Percentiles rank a stretch among this genome's conserved stretches.
phyloP scores from a whole-genome alignment of 495 filamentous ascomycete species.

The Xylaria flabelliformis region DNA sequence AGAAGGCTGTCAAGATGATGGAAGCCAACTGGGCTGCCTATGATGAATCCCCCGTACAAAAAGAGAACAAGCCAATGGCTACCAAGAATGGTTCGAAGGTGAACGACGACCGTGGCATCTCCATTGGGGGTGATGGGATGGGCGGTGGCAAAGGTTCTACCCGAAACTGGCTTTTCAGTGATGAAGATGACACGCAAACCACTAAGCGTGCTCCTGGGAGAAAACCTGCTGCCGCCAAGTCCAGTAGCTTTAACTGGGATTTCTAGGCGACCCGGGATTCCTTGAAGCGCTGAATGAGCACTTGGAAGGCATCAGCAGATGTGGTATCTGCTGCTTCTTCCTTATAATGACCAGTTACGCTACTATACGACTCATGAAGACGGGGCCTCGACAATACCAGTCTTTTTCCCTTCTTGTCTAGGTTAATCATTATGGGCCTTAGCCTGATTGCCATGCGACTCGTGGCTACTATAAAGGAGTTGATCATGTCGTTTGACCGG shows the following conservation, averaged over 20 bases:
- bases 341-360: constrained; percentile 30
- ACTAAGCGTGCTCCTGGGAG: constrained; percentile 42
- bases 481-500: constrained; percentile 12
- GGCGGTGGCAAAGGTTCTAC: constrained; percentile 68
- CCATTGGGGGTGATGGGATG: constrained; percentile 74
- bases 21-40: constrained; percentile 68
- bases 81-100: constrained; percentile 38
- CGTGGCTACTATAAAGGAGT: constrained; percentile 8
- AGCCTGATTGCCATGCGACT: constrained; percentile 2
- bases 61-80: constrained; percentile 48
- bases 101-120: constrained; percentile 55
- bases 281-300: constrained; percentile 38
- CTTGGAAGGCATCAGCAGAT: background rate
- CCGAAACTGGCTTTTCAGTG: constrained; percentile 67
- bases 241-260: constrained; percentile 60
- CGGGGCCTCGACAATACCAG: background rate
- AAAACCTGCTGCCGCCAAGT: constrained; percentile 43
- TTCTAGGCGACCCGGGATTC: constrained; percentile 51
- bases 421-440: background rate
- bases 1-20: constrained; percentile 71
- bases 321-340: constrained; percentile 2
- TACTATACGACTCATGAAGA: constrained; percentile 44
- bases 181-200: constrained; percentile 52
- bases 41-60: constrained; percentile 65
- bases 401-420: background rate